Percentiles rank a stretch among this genome's conserved stretches.
phyloP scores from a whole-genome alignment of 345 rosid species.

The Alliaria petiolata region DNA sequence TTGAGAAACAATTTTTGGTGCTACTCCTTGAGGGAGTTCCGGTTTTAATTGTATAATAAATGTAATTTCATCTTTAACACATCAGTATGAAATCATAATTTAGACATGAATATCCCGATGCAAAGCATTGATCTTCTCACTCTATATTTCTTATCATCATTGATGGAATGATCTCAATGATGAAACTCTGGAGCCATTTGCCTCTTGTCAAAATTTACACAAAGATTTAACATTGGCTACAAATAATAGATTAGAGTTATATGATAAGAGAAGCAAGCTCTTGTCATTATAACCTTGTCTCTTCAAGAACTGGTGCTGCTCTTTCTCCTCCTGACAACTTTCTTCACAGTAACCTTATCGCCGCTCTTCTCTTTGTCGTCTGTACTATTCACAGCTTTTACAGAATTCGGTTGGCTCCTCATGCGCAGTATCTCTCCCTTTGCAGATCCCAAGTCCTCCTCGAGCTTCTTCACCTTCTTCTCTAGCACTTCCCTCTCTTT shows the following conservation, averaged over 20 bases:
- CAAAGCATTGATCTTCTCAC: slow-evolving; percentile 13
- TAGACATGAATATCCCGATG: slow-evolving; percentile 6
- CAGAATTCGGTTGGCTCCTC: slow-evolving; percentile 56
- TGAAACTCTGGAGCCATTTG: slow-evolving; percentile 10
- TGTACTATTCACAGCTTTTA: slow-evolving; percentile 33
- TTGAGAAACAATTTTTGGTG: slow-evolving; percentile 27
- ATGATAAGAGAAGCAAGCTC: slow-evolving; percentile 15
- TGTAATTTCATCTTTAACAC: slow-evolving; percentile 29
- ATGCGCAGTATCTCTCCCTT: slow-evolving; percentile 84
- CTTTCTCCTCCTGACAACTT: slow-evolving; percentile 54
- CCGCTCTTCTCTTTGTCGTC: slow-evolving; percentile 32
- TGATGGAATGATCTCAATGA: background rate
- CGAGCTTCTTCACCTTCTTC: slow-evolving; percentile 70
- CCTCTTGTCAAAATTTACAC: slow-evolving; percentile 33
- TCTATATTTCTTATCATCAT: background rate
- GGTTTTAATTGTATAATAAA: slow-evolving; percentile 30
- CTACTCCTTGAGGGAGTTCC: slow-evolving; percentile 8
- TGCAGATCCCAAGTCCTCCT: slow-evolving; percentile 67
- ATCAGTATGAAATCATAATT: background rate
- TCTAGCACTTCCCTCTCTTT: slow-evolving; percentile 73
- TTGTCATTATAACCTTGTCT: slow-evolving; percentile 8
- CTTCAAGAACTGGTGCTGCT: slow-evolving; percentile 34
- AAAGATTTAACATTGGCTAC: background rate
- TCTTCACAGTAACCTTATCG: slow-evolving; percentile 46
- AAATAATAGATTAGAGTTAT: slow-evolving; percentile 11